Conservation (phyloP, 2,329 filamentous ascomycete genomes). For the Aspergillus brunneoviolaceus region DNA sequence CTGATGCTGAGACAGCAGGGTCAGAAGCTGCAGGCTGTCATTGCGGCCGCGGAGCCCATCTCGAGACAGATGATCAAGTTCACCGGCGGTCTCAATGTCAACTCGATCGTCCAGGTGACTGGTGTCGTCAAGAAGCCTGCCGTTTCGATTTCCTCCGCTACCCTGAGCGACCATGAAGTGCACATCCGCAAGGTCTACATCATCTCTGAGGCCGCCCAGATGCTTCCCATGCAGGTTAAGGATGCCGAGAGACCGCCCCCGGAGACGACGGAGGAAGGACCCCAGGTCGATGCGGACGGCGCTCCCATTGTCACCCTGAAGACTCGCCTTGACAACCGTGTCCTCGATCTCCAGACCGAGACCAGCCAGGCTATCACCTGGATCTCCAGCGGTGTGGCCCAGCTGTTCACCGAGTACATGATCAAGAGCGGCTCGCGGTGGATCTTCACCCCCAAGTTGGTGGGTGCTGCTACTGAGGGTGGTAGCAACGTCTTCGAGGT, state of each 20-base stretch:
- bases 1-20: conserved; percentile 77
- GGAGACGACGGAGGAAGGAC: conserved; percentile 46
- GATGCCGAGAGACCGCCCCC: conserved; percentile 52
- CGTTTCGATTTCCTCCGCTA: conserved; percentile 85
- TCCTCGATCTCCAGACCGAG: conserved; percentile 87
- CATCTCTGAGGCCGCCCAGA: conserved; percentile 63
- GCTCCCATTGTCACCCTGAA: conserved; percentile 74
- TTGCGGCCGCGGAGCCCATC: conserved; percentile 61
- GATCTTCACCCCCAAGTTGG: conserved; percentile 86
- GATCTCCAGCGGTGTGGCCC: conserved; percentile 64
- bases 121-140: conserved; percentile 77
- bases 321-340: conserved; percentile 86
- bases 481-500: conserved; percentile 89
- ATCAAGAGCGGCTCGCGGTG: conserved; percentile 71
- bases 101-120: conserved; percentile 80
- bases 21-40: conserved; percentile 80
- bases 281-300: conserved; percentile 52
- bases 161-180: conserved; percentile 76
- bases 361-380: conserved; percentile 86
- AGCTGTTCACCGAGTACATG: conserved; percentile 78
- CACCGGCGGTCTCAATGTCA: conserved; percentile 69
- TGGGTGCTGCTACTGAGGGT: conserved; percentile 87
- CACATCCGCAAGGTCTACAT: conserved; percentile 85
- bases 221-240: conserved; percentile 61
- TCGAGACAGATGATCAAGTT: conserved; percentile 95